Base-by-base conservation (phyloP, 1,284 basidiomycete species). In the Moesziomyces antarcticus region DNA sequence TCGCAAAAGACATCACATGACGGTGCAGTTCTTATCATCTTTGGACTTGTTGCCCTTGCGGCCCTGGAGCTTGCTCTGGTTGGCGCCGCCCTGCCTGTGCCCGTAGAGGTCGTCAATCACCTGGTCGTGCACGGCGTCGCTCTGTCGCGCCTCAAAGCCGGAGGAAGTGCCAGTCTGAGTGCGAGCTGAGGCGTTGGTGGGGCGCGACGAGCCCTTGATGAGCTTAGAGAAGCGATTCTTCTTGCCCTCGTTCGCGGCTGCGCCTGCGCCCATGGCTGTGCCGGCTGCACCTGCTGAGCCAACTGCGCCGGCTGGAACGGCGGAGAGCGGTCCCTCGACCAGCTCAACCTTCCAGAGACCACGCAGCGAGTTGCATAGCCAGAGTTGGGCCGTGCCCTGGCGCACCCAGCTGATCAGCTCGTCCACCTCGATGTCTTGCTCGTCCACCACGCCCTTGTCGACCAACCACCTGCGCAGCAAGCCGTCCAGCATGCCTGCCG, bases 321-420 rank as follows among this genome's bases (percentile, higher is more conserved):
- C 30, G 30, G 24, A 43, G 13, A 30, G 37, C 41, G 52, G 42
- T 14, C 42, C n/a, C 18, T 54, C 57, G 1, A 54, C 65, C 56
- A 73, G 25, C 8, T 73, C 71, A 1, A 70, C 72, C 44, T 33
- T 35, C 66, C 66, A 74, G 30, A 66, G 46, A 11, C 72, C 72
- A 0, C 72, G 61, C 40, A 74, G 56, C 46, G 72, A 61, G 56
- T 74, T 74, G 59, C 66, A 69, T 9, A 74, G 66, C 72, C 72
- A 74, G 30, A 74, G 20, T 9, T 49, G 49, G 24, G 66, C 72
- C 3, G 30, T 6, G 1, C 62, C 66, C 3, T 44, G 22, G n/a
- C 44, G 35, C n/a, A 68, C 43, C 11, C 47, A 30, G 11, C 44
- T 43, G 7, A 57, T 8, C 11, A 74, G 56, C 20, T 59, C 49